A percentile compares a stretch with the other conserved stretches of the same genome.
phyloP scores from a whole-genome alignment of 768 basidiomycete genomes.

The Baorangia bicolor region DNA sequence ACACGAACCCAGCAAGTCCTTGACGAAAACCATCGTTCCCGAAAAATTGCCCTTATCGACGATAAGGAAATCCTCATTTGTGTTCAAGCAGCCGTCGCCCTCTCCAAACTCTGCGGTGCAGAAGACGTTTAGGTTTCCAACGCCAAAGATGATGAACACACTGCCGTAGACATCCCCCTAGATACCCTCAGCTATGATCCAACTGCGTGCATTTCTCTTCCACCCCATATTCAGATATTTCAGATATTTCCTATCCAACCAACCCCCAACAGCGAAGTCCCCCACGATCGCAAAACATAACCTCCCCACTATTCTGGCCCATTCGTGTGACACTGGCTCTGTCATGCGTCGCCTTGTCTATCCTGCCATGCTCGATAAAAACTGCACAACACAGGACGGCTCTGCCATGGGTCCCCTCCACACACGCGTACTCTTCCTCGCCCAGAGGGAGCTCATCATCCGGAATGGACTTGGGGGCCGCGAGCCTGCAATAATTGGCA shows the following conservation, averaged over 20 bases:
- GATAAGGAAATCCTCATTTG: conserved; percentile 82
- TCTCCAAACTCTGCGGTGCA: conserved; percentile 71
- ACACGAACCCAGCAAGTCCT: no score
- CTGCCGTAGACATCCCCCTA: conserved; percentile 59
- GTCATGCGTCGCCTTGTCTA: conserved; percentile 75
- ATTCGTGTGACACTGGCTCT: conserved; percentile 78
- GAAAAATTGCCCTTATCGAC: conserved; percentile 68
- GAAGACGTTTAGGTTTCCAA: conserved; percentile 69
- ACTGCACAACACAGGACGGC: conserved; percentile 31
- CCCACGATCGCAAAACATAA: conserved; percentile 59
- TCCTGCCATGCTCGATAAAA: conserved; percentile 50
- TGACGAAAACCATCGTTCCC: no score
- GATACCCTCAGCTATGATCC: conserved; percentile 71
- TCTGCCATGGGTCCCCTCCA: conserved; percentile 56
- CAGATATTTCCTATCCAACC: no score
- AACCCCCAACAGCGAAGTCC: conserved; percentile 69
- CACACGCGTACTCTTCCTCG: conserved; percentile 61
- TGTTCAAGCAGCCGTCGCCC: conserved; percentile 74
- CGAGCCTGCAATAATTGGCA: conserved; percentile 59
- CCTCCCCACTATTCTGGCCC: conserved; percentile 64
- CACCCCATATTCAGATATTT: no score
- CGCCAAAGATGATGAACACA: conserved; percentile 43
- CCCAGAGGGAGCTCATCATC: conserved; percentile 76
- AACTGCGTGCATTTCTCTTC: conserved; percentile 54
- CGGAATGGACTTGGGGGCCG: conserved; percentile 85